phyloP scores from a whole-genome alignment of 2,329 filamentous ascomycete species.

The Dothiorella sarmentorum region DNA sequence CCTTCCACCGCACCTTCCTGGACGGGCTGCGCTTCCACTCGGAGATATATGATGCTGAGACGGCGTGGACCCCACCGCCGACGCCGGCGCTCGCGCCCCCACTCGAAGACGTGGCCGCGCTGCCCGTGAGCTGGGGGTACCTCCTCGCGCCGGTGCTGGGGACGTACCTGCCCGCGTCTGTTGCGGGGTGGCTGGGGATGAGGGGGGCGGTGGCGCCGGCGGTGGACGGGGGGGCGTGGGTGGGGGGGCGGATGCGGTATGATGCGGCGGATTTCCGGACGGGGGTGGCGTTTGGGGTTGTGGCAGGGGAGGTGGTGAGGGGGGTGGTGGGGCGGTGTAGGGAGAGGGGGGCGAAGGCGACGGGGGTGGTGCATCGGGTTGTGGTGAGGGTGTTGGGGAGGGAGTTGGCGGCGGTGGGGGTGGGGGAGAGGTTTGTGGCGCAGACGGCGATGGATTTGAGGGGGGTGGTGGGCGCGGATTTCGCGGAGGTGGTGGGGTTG shows the following conservation, averaged over 20 bases:
- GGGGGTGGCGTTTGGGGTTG: slow-evolving; percentile 31
- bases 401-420: slow-evolving; percentile 22
- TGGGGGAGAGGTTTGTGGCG: slow-evolving; percentile 31
- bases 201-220: too few species aligned
- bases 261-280: slow-evolving; percentile 28
- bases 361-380: slow-evolving; percentile 41
- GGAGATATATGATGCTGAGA: too few species aligned
- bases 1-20: slow-evolving; percentile 45
- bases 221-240: slow-evolving; percentile 39
- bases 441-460: slow-evolving; percentile 44
- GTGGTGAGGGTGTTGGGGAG: slow-evolving; percentile 38
- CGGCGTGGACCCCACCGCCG: not conserved
- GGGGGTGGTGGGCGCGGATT: slow-evolving; percentile 25
- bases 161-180: slow-evolving; percentile 37
- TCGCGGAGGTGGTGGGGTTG: slow-evolving; percentile 26
- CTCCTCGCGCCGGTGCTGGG: slow-evolving; percentile 41
- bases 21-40: slow-evolving; percentile 23
- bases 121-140: slow-evolving; percentile 46
- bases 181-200: too few species aligned
- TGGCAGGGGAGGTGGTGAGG: slow-evolving; percentile 29
- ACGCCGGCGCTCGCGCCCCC: slow-evolving; percentile 30
- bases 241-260: slow-evolving; percentile 28
- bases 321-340: slow-evolving; percentile 31
- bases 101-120: slow-evolving; percentile 37
- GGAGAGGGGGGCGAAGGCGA: slow-evolving; percentile 36